Evolutionary conservation across 805 yeast genomes (phyloP).

Genomic region (Candida tallmaniae): DNA sequence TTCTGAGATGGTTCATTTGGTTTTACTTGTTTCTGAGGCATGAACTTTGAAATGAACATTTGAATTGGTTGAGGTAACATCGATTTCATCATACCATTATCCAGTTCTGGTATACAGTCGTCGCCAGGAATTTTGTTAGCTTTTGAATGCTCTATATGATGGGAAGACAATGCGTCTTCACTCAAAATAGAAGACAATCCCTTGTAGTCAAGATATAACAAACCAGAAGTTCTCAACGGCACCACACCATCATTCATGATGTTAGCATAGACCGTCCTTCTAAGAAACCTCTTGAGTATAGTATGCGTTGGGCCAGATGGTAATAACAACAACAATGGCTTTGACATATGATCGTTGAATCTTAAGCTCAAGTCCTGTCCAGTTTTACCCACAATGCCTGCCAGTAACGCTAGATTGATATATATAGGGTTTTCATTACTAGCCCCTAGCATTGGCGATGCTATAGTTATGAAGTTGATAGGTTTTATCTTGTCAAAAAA

Average conservation of each 20-base stretch:
- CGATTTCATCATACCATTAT: conserved; percentile 8
- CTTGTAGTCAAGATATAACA: conserved; percentile 80
- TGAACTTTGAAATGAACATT: conserved; percentile 35
- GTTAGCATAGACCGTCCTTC: conserved; percentile 86
- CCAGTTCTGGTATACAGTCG: conserved; percentile 9
- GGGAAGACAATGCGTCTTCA: conserved; percentile 15
- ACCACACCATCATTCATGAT: conserved; percentile 93
- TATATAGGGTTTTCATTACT: conserved; percentile 83
- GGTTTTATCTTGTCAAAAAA: conserved; percentile 68
- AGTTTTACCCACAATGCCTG: conserved; percentile 88
- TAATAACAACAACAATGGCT: conserved; percentile 69
- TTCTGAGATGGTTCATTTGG: conserved; percentile 1
- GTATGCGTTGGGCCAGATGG: conserved; percentile 72
- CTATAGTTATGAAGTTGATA: conserved; percentile 73
- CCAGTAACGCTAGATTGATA: conserved; percentile 75
- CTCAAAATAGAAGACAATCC: conserved; percentile 34
- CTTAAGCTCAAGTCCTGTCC: conserved; percentile 85
- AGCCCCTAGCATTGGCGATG: conserved; percentile 87
- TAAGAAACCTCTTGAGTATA: conserved; percentile 56
- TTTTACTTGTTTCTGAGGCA: conserved; percentile 39
- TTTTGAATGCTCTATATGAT: conserved; percentile 8
- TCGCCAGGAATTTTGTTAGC: conserved; percentile 13
- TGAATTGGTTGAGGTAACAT: conserved; percentile 23
- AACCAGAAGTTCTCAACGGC: conserved; percentile 85
- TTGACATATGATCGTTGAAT: conserved; percentile 35